Base-by-base conservation (phyloP, 805 yeast genomes). In the Phaffomyces opuntiae region DNA sequence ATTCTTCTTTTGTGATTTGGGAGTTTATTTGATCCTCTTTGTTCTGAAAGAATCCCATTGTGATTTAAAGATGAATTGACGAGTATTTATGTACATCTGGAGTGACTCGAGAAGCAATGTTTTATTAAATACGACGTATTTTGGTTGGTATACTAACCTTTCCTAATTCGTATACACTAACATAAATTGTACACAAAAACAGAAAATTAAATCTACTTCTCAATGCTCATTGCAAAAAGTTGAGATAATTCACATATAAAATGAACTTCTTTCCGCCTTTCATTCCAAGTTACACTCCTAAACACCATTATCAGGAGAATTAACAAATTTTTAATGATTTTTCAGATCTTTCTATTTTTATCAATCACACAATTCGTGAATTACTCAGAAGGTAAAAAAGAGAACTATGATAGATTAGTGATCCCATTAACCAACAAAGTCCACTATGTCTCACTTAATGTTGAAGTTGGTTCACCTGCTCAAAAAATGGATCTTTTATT, bases 401-500 rank as follows among this genome's bases (percentile, higher is more conserved):
- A 13, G 31, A 12, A 19, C 9, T 37, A 48, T n/a, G 45, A 47
- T 27, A 39, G 21, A 16, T 16, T 47, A 3, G 34, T 49, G 1
- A 38, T 49, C 11, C 50, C 50, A 9, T 13, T 57, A 5, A 21
- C 32, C 19, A 50, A 51, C 36, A 45, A 46, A 19, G 50, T 45
- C 1, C 36, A 44, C 7, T 50, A 36, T 24, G 16, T 50, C 16
- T 37, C 49, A 8, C 32, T 49, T 4, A 32, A 16, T 1, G 47
- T 37, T 9, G 42, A 40, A 12, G 21, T 55, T 9, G 62, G 61
- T 0, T 46, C 47, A 1, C 61, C 61, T 1, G 42, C 54, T 4
- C 66, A 63, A 39, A 42, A 46, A 3, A 48, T 63, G 3, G 57
- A 55, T 29, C 56, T 65, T 8, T 46, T 65, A 32, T 39, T 67